These are phyloP conservation scores for Argentina anserina DNA, from an alignment of 306 rosid species.

Conservation along the genomic window DNA sequence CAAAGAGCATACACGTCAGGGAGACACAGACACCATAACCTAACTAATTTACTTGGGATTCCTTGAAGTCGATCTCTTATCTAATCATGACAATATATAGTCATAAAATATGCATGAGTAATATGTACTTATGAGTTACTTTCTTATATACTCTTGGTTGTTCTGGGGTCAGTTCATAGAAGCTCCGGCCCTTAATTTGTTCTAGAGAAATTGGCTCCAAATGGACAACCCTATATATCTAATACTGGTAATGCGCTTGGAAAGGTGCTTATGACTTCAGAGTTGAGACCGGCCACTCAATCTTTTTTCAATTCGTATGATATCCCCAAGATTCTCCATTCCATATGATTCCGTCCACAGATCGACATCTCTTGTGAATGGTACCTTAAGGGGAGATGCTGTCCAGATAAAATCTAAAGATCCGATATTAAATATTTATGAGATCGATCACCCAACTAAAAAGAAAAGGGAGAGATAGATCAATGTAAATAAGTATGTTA, in stretches of 20 bases:
- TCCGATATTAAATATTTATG: too few relatives aligned
- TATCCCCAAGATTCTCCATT: conserved; percentile 30
- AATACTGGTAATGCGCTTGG: background rate
- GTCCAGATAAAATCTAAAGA: too few relatives aligned
- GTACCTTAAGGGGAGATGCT: background rate
- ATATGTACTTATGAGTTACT: background rate
- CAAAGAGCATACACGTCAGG: background rate
- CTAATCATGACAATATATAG: conserved; percentile 15
- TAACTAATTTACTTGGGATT: conserved; percentile 5
- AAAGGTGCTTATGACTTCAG: conserved; percentile 30
- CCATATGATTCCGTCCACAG: conserved; percentile 27
- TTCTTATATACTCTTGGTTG: background rate
- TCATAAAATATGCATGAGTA: conserved; percentile 16
- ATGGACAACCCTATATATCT: too few relatives aligned
- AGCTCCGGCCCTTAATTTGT: too few relatives aligned
- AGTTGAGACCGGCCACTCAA: conserved; percentile 26
- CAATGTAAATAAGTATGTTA: too few relatives aligned
- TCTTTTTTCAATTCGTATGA: conserved; percentile 11
- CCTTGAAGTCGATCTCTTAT: background rate
- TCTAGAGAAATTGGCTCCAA: too few relatives aligned
- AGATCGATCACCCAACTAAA: too few relatives aligned
- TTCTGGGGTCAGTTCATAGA: background rate
- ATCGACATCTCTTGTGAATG: conserved; percentile 12
- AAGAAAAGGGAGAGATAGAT: too few relatives aligned
- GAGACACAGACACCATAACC: background rate